A percentile compares a stretch with the other conserved stretches of the same genome.
Conservation (phyloP, 1,284 basidiomycete genomes). For the Moesziomyces sp. region DNA sequence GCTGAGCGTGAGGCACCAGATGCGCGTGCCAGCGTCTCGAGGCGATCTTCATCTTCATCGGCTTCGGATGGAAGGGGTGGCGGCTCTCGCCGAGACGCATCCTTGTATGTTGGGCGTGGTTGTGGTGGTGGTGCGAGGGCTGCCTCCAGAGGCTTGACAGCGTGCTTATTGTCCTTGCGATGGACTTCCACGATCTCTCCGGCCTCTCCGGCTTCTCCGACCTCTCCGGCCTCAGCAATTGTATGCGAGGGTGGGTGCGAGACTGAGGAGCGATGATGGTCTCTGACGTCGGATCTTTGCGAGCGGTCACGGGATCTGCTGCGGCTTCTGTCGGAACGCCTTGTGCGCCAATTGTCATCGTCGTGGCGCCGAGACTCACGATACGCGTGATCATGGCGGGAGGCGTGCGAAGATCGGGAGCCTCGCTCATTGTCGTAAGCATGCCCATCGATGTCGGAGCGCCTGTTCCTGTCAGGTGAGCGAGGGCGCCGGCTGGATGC, state of each 20-base stretch:
- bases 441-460: no score
- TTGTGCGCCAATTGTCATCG: neutral
- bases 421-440: no score
- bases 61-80: neutral
- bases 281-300: neutral
- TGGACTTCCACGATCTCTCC: neutral
- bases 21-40: constrained; percentile 5
- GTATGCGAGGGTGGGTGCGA: neutral
- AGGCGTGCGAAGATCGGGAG: neutral
- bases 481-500: neutral
- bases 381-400: neutral
- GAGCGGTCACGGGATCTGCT: neutral
- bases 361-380: neutral
- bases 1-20: neutral
- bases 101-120: neutral
- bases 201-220: neutral
- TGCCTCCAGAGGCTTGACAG: neutral
- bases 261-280: neutral
- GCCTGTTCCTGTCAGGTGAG: neutral
- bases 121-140: no score
- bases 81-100: neutral
- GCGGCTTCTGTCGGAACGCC: neutral
- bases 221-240: neutral
- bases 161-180: neutral
- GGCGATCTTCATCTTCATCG: constrained; percentile 9